Conservation (phyloP, 129 eudicot species). For the Flaveria linearis region DNA sequence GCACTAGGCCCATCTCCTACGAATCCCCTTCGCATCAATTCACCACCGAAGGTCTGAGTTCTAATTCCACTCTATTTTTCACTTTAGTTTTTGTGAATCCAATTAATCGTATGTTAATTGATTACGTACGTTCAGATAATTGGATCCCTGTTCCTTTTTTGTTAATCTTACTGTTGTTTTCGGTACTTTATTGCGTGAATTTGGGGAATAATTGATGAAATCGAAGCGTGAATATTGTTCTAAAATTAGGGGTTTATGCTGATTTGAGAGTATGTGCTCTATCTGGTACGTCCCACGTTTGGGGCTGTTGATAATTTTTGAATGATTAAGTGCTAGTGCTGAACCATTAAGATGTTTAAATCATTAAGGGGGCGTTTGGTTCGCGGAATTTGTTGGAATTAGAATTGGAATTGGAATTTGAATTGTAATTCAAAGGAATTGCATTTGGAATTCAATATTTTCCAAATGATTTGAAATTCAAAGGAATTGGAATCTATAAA, state of each 20-base stretch:
- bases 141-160: not conserved
- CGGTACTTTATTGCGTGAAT: not conserved
- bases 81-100: not conserved
- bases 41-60: constrained; percentile 38
- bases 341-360: too few species aligned
- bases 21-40: constrained; percentile 38
- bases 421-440: too few species aligned
- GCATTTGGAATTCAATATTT: too few species aligned
- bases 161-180: not conserved
- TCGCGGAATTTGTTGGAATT: too few species aligned
- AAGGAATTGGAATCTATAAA: too few species aligned
- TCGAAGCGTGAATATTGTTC: not conserved
- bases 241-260: not conserved
- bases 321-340: too few species aligned
- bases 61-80: not conserved
- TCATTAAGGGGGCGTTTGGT: too few species aligned
- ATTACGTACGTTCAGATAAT: not conserved
- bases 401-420: too few species aligned
- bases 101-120: not conserved
- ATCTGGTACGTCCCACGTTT: not conserved
- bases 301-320: too few species aligned
- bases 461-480: too few species aligned
- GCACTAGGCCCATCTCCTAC: constrained; percentile 44
- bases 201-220: constrained; percentile 2
- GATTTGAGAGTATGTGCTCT: not conserved